These are phyloP conservation scores for Backusella tarrabulga DNA, from an alignment of 192 early-diverging fungal species.

Conservation along the genomic window DNA sequence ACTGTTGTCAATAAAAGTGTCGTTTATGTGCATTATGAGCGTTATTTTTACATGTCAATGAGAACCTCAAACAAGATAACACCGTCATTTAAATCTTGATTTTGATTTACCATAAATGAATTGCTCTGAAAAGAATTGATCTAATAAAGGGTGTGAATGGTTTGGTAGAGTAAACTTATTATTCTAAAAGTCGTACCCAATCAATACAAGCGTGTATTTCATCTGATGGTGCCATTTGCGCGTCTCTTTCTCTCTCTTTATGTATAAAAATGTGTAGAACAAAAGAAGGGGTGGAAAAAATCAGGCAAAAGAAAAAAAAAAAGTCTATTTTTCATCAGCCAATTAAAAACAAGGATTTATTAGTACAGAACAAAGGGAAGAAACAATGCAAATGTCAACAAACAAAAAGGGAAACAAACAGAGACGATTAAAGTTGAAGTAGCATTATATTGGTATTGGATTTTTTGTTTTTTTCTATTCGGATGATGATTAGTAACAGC, in stretches of 20 bases:
- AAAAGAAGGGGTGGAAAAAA: neutral
- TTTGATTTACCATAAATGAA: neutral
- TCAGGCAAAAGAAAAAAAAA: neutral
- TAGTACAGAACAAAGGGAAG: neutral
- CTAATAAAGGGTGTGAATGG: neutral
- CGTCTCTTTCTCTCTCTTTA: neutral
- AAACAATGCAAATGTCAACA: neutral
- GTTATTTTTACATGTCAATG: neutral
- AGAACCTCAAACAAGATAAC: neutral
- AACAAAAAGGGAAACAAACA: neutral
- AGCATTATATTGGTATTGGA: neutral
- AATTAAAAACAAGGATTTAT: neutral
- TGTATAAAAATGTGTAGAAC: neutral
- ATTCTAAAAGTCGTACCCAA: neutral
- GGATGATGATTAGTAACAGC: neutral
- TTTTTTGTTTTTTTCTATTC: neutral
- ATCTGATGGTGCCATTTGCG: neutral
- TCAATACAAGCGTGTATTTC: neutral
- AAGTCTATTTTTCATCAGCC: neutral
- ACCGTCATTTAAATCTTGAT: neutral
- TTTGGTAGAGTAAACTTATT: neutral
- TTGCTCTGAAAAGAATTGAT: neutral
- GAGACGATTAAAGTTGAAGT: neutral
- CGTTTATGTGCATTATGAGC: neutral
- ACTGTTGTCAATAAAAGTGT: neutral